phyloP scores from a whole-genome alignment of 176 grass and related monocot genomes.

The Melocanna baccifera region DNA sequence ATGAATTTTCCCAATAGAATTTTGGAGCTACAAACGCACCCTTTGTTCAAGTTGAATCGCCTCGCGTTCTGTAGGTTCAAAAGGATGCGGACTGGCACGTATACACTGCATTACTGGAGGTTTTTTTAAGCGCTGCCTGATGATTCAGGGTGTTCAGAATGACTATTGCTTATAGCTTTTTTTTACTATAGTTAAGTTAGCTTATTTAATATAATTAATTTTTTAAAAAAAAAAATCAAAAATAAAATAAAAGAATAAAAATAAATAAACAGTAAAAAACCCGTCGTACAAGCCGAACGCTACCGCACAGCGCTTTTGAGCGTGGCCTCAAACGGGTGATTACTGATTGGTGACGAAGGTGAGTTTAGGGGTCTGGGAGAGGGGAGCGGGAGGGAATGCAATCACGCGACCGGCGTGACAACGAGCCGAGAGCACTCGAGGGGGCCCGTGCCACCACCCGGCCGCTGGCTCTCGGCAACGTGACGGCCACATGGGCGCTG shows the following conservation, averaged over 20 bases:
- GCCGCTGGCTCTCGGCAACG: neutral
- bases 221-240: too few relatives aligned
- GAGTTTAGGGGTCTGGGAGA: neutral
- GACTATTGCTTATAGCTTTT: too few relatives aligned
- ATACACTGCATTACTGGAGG: neutral
- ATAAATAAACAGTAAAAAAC: too few relatives aligned
- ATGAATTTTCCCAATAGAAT: too few relatives aligned
- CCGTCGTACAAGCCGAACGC: too few relatives aligned
- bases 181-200: too few relatives aligned
- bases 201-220: too few relatives aligned
- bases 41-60: neutral
- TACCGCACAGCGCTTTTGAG: too few relatives aligned
- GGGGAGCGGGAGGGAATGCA: neutral
- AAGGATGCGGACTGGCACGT: neutral
- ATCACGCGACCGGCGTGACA: conserved; percentile 8
- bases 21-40: neutral
- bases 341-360: neutral
- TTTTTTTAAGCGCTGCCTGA: neutral
- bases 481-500: conserved; percentile 32
- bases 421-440: neutral
- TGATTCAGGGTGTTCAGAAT: too few relatives aligned
- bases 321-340: neutral
- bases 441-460: neutral
- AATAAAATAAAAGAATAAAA: too few relatives aligned
- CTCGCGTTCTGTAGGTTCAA: neutral